A percentile compares a stretch with the other conserved stretches of the same genome.
Evolutionary conservation across 2,329 filamentous ascomycete genomes (phyloP).

Genomic region (Aureobasidium sp.): DNA sequence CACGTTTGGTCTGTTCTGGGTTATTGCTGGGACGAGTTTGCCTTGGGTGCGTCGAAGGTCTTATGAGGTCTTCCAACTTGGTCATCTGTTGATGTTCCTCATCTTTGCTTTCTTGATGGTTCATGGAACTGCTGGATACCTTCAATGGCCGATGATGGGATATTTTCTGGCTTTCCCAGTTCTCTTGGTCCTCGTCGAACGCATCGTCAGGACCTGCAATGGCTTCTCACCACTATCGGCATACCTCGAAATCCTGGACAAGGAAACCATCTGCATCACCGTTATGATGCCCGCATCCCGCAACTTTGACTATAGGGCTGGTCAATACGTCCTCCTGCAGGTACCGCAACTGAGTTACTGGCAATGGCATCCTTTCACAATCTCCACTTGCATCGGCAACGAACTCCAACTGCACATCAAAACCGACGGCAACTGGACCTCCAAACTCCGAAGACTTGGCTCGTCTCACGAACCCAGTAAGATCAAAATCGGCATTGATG

Average conservation of each 20-base stretch:
- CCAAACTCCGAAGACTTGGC: constrained; percentile 35
- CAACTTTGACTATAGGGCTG: constrained; percentile 50
- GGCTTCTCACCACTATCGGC: constrained; percentile 47
- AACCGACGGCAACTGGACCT: constrained; percentile 52
- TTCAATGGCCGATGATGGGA: constrained; percentile 52
- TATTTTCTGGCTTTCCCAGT: constrained; percentile 51
- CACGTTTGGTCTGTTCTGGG: constrained; percentile 45
- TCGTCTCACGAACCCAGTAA: constrained; percentile 19
- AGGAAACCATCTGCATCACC: constrained; percentile 47
- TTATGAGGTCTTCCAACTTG: constrained; percentile 53
- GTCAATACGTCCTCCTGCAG: constrained; percentile 52
- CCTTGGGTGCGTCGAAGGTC: constrained; percentile 46
- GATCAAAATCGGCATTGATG: constrained; percentile 50
- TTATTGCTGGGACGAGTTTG: constrained; percentile 43
- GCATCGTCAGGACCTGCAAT: constrained; percentile 38
- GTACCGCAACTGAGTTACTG: constrained; percentile 48
- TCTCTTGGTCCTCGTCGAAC: constrained; percentile 45
- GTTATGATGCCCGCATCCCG: constrained; percentile 43
- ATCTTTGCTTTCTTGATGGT: constrained; percentile 51
- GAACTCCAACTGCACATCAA: constrained; percentile 53
- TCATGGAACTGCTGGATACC: constrained; percentile 45
- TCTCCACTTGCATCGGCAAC: constrained; percentile 48
- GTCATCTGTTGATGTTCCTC: constrained; percentile 52
- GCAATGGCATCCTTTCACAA: constrained; percentile 56
- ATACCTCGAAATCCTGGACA: constrained; percentile 44